phyloP scores from a whole-genome alignment of 768 basidiomycete species.

The Roridomyces roridus region DNA sequence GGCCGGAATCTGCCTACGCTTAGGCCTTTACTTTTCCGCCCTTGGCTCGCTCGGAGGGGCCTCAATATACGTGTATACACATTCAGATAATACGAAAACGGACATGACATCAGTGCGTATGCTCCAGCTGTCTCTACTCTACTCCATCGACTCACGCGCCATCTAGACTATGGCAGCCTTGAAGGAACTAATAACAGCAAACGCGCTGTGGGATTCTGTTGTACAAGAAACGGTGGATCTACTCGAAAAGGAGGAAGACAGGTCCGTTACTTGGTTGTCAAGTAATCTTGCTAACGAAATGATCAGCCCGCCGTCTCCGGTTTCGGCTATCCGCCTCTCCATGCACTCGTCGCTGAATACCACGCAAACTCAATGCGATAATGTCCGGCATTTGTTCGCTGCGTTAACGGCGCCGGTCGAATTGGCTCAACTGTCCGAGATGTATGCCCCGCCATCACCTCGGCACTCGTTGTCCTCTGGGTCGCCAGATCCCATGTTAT shows the following conservation, averaged over 20 bases:
- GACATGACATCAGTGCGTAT: constrained; percentile 63
- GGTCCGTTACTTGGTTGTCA: constrained; percentile 43
- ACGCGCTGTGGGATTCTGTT: constrained; percentile 75
- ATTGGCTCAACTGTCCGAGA: constrained; percentile 80
- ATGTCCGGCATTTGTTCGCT: constrained; percentile 77
- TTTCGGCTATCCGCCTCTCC: constrained; percentile 68
- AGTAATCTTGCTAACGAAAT: constrained; percentile 25
- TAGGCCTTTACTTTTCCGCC: constrained; percentile 49
- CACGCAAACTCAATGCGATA: constrained; percentile 82
- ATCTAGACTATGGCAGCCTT: constrained; percentile 73
- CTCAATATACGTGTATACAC: constrained; percentile 45
- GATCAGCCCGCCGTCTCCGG: constrained; percentile 54
- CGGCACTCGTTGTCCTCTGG: constrained; percentile 34
- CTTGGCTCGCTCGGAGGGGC: constrained; percentile 45
- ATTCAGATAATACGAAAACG: constrained; percentile 38
- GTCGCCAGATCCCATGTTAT: constrained; percentile 29
- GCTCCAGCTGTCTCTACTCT: constrained; percentile 14
- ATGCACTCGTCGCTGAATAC: constrained; percentile 77
- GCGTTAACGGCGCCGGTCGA: constrained; percentile 77
- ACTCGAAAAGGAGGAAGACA: constrained; percentile 74
- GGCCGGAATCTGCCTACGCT: constrained; percentile 45
- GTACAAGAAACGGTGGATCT: constrained; percentile 71
- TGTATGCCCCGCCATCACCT: constrained; percentile 80
- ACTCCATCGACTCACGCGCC: not conserved
- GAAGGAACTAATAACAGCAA: constrained; percentile 70